Percentiles rank a stretch among this genome's conserved stretches.
These are phyloP conservation scores for Kingdonia uniflora DNA, from an alignment of 164 flowering plant species.

Conservation along the genomic window DNA sequence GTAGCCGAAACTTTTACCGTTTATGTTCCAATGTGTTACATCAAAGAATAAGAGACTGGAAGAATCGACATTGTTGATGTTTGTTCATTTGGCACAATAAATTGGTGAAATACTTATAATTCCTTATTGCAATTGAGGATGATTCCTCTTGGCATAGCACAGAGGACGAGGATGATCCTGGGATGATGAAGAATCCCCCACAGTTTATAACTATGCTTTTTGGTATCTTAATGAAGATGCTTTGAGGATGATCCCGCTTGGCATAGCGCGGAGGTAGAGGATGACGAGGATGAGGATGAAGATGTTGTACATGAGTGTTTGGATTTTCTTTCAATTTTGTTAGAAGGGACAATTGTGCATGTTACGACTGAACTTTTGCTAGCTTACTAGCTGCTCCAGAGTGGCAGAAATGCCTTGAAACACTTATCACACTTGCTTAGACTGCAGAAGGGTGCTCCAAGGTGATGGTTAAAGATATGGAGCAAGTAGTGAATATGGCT, in stretches of 20 bases:
- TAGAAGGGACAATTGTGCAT: conserved; percentile 94
- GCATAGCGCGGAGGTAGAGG: conserved; percentile 78
- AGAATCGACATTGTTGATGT: conserved; percentile 82
- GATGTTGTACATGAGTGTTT: conserved; percentile 97
- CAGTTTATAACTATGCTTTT: conserved; percentile 81
- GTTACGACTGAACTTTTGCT: conserved; percentile 85
- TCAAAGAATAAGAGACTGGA: conserved; percentile 54
- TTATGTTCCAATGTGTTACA: conserved; percentile 87
- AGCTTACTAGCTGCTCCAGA: conserved; percentile 80
- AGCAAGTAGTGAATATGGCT: conserved; percentile 89
- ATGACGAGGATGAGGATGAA: conserved; percentile 96
- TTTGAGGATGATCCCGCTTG: conserved; percentile 92
- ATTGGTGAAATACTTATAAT: conserved; percentile 69
- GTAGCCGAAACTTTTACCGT: conserved; percentile 92
- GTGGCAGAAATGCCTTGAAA: conserved; percentile 97
- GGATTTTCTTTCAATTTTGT: conserved; percentile 67
- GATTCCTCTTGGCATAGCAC: conserved; percentile 90
- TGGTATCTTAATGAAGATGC: conserved; percentile 79
- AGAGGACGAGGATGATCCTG: conserved; percentile 90
- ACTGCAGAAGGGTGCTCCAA: conserved; percentile 97
- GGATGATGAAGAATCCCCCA: conserved; percentile 97
- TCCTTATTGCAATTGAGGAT: conserved; percentile 84
- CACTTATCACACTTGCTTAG: conserved; percentile 88
- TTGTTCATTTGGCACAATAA: conserved; percentile 77
- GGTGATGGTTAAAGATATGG: conserved; percentile 91